phyloP scores from a whole-genome alignment of 805 yeast genomes.

The Candida sithepensis region DNA sequence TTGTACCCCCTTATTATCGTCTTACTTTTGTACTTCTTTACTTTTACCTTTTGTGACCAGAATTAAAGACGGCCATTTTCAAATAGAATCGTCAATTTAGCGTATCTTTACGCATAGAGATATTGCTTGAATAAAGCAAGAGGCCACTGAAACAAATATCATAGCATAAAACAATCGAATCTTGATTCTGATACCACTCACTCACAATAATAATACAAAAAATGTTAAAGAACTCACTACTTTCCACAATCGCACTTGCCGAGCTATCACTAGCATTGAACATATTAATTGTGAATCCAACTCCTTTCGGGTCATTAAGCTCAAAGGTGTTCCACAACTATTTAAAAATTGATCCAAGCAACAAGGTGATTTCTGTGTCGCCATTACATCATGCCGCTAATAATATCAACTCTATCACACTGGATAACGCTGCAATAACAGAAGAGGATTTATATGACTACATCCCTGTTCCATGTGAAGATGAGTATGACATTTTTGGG shows the following conservation, averaged over 20 bases:
- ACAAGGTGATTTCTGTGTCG: constrained; percentile 21
- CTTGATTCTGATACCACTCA: too few species aligned
- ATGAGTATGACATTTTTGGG: constrained; percentile 1
- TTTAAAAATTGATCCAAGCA: constrained; percentile 6
- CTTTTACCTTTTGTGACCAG: too few species aligned
- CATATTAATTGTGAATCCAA: constrained; percentile 19
- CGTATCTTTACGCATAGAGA: too few species aligned
- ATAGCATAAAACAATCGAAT: too few species aligned
- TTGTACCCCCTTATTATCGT: too few species aligned
- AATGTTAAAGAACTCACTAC: background rate
- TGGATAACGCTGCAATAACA: constrained; percentile 13
- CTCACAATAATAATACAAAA: too few species aligned
- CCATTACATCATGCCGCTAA: constrained; percentile 14
- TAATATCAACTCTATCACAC: constrained; percentile 3
- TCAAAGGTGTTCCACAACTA: constrained; percentile 19
- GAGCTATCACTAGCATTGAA: constrained; percentile 10
- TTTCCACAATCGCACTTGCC: background rate
- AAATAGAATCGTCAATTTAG: too few species aligned
- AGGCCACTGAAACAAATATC: too few species aligned
- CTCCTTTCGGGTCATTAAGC: constrained; percentile 21
- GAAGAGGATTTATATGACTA: constrained; percentile 10
- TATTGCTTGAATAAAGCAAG: too few species aligned
- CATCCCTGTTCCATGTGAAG: background rate
- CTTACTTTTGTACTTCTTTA: too few species aligned
- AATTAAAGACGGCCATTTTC: too few species aligned